Evolutionary conservation across 2,329 filamentous ascomycete species (phyloP), one percentile per base, ranked within the genome.

Genomic region (Paraconiothyrium sp.): DNA sequence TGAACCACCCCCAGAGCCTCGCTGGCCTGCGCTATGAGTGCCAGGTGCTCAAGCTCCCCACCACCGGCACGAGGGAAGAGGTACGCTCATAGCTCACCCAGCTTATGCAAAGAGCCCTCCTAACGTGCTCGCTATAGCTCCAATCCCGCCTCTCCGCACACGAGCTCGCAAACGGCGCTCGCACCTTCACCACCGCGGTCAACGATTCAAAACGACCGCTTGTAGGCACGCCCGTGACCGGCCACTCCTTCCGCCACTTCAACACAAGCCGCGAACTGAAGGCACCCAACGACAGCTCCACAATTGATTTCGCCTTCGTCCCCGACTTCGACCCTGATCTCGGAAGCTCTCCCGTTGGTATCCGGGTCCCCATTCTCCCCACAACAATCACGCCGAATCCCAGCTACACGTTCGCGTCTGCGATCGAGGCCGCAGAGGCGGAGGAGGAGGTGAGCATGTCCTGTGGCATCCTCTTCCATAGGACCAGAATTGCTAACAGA

Each of bases 281-380:
- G 73, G 78, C 85, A 32, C 81, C 85, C 64, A 82, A 84, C 57
- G 87, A 89, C 78, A 79, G 77, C 61, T 88, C 86, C 44, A 87
- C 87, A 46, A 86, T 90, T 62, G 88, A 90, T 79, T 89, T 89
- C 71, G 84, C 84, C 68, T 89, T 84, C 79, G 80, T 89, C 67
- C 88, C 88, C 39, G 80, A 81, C 58, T 80, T 83, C 67, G 79
- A 83, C 54, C 76, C 82, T 35, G 80, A 84, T 54, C 67, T 73
- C 14, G 61, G 76, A 14, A 65, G 74, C 49, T 71, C 74, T 32
- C 72, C 80, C 5, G 72, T 78, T 39, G 61, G 65, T 14, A 72
- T 83, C 11, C 81, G 82, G 52, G 81, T 87, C 48, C 86, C 86
- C 60, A 81, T 87, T 66, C 77, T 86, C 52, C 69, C 76, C 48